phyloP scores from a whole-genome alignment of 2,329 filamentous ascomycete genomes.

The Colletotrichum destructivum region DNA sequence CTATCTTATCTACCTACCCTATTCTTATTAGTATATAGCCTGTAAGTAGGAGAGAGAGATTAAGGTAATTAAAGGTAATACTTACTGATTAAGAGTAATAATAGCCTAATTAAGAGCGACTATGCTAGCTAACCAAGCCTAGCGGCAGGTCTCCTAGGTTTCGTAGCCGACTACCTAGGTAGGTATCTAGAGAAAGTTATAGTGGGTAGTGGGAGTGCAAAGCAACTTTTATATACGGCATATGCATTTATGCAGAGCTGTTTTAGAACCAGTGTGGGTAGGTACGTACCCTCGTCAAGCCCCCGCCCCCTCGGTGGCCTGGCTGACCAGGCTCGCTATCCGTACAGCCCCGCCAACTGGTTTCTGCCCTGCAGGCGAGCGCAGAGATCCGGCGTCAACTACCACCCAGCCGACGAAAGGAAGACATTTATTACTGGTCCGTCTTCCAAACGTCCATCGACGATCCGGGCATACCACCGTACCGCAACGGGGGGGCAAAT shows the following conservation, averaged over 20 bases:
- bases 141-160: too few relatives aligned
- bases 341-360: constrained; percentile 35
- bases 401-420: constrained; percentile 11
- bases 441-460: constrained; percentile 7
- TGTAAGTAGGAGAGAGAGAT: too few relatives aligned
- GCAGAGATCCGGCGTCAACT: constrained; percentile 25
- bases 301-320: constrained; percentile 14
- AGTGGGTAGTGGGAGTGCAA: neutral
- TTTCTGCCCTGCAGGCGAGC: constrained; percentile 37
- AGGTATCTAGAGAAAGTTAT: too few relatives aligned
- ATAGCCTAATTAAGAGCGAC: too few relatives aligned
- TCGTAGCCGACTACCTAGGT: too few relatives aligned
- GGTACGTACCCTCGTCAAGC: constrained; percentile 14
- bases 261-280: neutral
- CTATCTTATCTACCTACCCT: too few relatives aligned
- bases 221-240: neutral
- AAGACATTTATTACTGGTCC: constrained; percentile 17
- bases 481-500: neutral
- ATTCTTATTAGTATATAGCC: too few relatives aligned
- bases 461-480: neutral
- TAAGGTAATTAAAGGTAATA: too few relatives aligned
- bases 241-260: neutral
- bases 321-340: constrained; percentile 9
- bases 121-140: too few relatives aligned
- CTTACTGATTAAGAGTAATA: too few relatives aligned